Evolutionary conservation across 139 green algal genomes (phyloP).

Genomic region (Coccomyxa sp.): DNA sequence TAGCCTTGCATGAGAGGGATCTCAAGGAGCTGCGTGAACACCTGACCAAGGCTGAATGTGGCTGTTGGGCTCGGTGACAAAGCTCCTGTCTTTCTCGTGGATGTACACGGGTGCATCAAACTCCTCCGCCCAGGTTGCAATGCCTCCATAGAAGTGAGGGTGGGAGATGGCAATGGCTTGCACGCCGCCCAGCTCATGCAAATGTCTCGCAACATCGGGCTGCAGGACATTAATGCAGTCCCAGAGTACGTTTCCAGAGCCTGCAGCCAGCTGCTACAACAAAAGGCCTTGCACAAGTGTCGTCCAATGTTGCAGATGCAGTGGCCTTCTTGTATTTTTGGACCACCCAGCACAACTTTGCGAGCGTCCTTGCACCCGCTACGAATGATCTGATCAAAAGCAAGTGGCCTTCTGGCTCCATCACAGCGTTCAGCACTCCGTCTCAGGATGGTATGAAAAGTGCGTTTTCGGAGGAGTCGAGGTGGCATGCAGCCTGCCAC

Average conservation of each 20-base stretch:
- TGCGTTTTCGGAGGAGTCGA: not conserved
- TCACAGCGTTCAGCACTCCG: too few relatives aligned
- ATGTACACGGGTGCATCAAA: conserved; percentile 27
- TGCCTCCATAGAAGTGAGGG: conserved; percentile 31
- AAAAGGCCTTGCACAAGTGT: not conserved
- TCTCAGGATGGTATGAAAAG: too few relatives aligned
- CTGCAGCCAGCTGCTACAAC: not conserved
- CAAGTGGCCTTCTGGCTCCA: too few relatives aligned
- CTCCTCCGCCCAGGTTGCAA: conserved; percentile 18
- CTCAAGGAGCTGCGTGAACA: too few relatives aligned
- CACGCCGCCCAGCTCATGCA: conserved; percentile 26
- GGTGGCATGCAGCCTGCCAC: not conserved
- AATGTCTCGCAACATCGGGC: not conserved
- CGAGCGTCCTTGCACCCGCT: not conserved
- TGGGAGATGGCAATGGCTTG: conserved; percentile 32
- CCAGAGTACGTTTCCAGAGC: conserved; percentile 31
- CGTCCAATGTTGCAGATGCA: not conserved
- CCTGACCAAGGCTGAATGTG: not conserved
- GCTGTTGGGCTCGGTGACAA: not conserved
- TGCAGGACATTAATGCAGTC: conserved; percentile 28
- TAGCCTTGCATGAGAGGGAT: too few relatives aligned
- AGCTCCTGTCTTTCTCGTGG: conserved; percentile 10
- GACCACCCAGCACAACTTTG: not conserved
- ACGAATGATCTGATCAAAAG: not conserved
- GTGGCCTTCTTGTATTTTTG: not conserved